Percentiles rank a stretch among this genome's conserved stretches.
phyloP scores from a whole-genome alignment of 306 rosid species.

The Prunus campanulata region DNA sequence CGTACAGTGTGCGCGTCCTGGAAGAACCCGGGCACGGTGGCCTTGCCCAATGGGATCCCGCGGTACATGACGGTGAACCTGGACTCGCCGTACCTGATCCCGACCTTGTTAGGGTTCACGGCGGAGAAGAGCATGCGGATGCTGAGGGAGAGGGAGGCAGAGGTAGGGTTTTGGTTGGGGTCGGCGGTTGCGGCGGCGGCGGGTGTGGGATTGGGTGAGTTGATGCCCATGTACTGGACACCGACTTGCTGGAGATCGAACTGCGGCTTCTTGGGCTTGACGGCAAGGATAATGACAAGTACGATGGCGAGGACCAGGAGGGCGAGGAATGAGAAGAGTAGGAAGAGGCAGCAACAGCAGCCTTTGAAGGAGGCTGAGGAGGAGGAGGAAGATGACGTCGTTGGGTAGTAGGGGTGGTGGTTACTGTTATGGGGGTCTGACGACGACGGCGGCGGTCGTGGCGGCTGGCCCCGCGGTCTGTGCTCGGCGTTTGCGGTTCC shows the following conservation, averaged over 20 bases:
- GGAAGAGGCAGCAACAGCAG: conserved; percentile 92
- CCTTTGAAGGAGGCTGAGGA: conserved; percentile 79
- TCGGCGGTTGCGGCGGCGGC: conserved; percentile 8
- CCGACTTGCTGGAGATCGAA: conserved; percentile 91
- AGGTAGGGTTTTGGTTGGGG: conserved; percentile 19
- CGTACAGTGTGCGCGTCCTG: conserved; percentile 72
- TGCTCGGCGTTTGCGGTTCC: conserved; percentile 5
- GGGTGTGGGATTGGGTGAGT: conserved; percentile 38
- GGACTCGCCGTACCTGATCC: conserved; percentile 89
- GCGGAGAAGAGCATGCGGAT: conserved; percentile 76
- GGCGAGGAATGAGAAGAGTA: conserved; percentile 78
- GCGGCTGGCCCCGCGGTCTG: background rate
- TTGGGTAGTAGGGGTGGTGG: conserved; percentile 33
- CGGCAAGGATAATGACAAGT: conserved; percentile 72
- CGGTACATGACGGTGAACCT: conserved; percentile 93
- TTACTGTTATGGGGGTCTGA: background rate
- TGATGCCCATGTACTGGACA: conserved; percentile 80
- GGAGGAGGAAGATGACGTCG: conserved; percentile 39
- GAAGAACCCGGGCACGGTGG: conserved; percentile 76
- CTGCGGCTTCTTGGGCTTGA: conserved; percentile 89
- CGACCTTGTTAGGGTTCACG: conserved; percentile 85
- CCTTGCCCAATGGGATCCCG: conserved; percentile 84
- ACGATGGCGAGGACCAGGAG: conserved; percentile 68
- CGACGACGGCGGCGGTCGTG: conserved; percentile 8
- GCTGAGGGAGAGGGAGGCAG: conserved; percentile 68